phyloP scores from a whole-genome alignment of 306 rosid species.

The Delonix regia region DNA sequence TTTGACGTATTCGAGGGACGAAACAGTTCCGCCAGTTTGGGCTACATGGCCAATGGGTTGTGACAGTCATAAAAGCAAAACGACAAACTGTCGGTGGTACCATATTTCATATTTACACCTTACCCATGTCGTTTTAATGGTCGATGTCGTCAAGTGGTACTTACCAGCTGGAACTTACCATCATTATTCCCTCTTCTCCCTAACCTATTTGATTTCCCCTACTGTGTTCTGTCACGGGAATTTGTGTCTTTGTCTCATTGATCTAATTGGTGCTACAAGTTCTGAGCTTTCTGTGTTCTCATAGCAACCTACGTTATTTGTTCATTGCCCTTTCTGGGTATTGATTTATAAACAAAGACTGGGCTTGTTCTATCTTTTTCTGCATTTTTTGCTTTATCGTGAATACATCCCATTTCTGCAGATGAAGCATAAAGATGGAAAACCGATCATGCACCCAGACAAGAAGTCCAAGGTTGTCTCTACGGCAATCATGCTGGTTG shows the following conservation, averaged over 20 bases:
- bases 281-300: slow-evolving; percentile 21
- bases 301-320: background rate
- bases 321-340: background rate
- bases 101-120: slow-evolving; percentile 49
- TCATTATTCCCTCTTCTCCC: slow-evolving; percentile 7
- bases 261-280: slow-evolving; percentile 20
- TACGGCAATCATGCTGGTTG: slow-evolving; percentile 50
- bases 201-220: slow-evolving; percentile 1
- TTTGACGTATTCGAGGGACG: slow-evolving; percentile 30
- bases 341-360: background rate
- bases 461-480: slow-evolving; percentile 58
- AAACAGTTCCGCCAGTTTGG: slow-evolving; percentile 43
- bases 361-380: background rate
- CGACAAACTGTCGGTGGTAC: slow-evolving; percentile 61
- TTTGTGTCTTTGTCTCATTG: slow-evolving; percentile 33
- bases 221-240: slow-evolving; percentile 47
- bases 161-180: slow-evolving; percentile 40
- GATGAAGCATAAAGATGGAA: slow-evolving; percentile 97
- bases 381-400: background rate
- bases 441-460: slow-evolving; percentile 59
- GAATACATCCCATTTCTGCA: slow-evolving; percentile 38
- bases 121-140: slow-evolving; percentile 38
- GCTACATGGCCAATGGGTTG: slow-evolving; percentile 50
- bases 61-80: slow-evolving; percentile 49
- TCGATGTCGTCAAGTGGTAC: slow-evolving; percentile 28